Evolutionary conservation across 768 basidiomycete genomes (phyloP).

Genomic region (Filobasidium floriforme): DNA sequence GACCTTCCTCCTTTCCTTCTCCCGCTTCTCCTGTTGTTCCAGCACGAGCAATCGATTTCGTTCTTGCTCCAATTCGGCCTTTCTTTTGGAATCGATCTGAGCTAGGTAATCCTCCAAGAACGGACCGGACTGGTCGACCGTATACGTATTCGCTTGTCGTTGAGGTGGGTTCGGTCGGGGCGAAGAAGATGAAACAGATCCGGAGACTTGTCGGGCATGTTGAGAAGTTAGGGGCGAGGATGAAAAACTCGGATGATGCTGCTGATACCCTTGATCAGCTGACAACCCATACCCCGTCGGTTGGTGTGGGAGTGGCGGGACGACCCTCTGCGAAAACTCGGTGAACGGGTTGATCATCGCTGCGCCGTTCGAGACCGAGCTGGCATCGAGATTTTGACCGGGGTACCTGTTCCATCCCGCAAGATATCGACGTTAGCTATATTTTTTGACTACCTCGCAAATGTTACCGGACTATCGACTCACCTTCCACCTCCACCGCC

Average conservation of each 20-base stretch:
- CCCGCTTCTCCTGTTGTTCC: conserved; percentile 24
- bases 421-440: no score
- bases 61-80: background rate
- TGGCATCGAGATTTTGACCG: no score
- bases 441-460: no score
- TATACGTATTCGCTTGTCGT: background rate
- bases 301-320: background rate
- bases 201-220: no score
- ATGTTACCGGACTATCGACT: no score
- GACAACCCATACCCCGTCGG: conserved; percentile 1
- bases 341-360: background rate
- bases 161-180: background rate
- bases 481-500: no score
- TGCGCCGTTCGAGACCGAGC: no score
- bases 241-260: background rate
- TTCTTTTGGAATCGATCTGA: background rate
- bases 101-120: background rate
- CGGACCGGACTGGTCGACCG: background rate
- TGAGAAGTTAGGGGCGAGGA: background rate
- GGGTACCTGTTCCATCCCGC: no score
- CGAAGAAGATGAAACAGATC: background rate
- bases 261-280: background rate
- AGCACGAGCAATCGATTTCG: background rate
- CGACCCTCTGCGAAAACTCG: background rate
- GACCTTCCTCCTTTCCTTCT: conserved; percentile 23